Conservation (phyloP, 768 basidiomycete genomes). For the Sarcomyxa edulis region DNA sequence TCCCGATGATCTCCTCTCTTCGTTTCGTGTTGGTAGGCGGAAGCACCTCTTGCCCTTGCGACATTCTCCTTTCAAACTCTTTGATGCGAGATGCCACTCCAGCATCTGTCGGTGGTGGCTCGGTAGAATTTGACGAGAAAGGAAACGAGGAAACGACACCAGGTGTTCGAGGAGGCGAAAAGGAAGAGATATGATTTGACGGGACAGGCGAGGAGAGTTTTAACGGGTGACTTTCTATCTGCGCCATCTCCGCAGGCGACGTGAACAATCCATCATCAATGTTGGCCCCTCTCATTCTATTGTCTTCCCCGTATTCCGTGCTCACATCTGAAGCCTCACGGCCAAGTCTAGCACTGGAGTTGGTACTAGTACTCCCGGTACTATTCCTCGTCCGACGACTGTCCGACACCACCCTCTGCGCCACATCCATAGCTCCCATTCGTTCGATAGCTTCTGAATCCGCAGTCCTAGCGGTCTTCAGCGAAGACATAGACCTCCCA, state of each 20-base stretch:
- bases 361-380: constrained; percentile 10
- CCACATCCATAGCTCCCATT: constrained; percentile 65
- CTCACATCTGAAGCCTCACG: constrained; percentile 3
- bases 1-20: constrained; percentile 35
- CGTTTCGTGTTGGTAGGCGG: constrained; percentile 34
- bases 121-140: neutral
- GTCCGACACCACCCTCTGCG: constrained; percentile 41
- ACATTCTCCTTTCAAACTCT: constrained; percentile 54
- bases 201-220: constrained; percentile 1
- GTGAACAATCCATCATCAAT: constrained; percentile 15
- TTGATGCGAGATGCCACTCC: constrained; percentile 48
- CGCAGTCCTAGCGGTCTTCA: constrained; percentile 53
- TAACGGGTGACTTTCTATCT: constrained; percentile 8
- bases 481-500: constrained; percentile 49
- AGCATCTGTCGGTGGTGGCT: constrained; percentile 16
- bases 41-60: constrained; percentile 36
- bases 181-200: neutral
- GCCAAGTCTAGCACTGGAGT: constrained; percentile 5
- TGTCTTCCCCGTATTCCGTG: neutral
- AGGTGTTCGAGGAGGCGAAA: constrained; percentile 1
- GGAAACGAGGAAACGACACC: neutral
- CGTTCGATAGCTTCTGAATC: constrained; percentile 66
- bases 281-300: too few species aligned
- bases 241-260: constrained; percentile 31
- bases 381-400: constrained; percentile 9